These are phyloP conservation scores for Kazachstania kunashirensis DNA, from an alignment of 805 yeast genomes.

Conservation along the genomic window DNA sequence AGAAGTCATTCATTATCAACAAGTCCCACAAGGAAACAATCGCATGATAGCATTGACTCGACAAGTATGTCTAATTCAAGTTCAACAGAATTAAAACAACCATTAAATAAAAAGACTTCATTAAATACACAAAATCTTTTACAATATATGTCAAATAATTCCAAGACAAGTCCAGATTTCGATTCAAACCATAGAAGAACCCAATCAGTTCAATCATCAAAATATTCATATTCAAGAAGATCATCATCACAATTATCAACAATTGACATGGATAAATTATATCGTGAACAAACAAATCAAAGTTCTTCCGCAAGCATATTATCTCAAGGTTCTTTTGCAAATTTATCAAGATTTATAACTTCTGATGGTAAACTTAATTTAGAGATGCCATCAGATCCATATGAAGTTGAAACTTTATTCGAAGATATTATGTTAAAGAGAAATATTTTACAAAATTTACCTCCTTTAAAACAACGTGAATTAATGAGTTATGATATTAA, in stretches of 20 bases:
- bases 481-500: conserved; percentile 65
- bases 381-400: conserved; percentile 58
- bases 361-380: conserved; percentile 31
- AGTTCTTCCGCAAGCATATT: conserved; percentile 18
- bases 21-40: neutral
- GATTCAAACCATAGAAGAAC: conserved; percentile 12
- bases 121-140: conserved; percentile 24
- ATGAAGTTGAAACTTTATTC: conserved; percentile 65
- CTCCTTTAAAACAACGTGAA: conserved; percentile 65
- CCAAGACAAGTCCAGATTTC: neutral
- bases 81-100: conserved; percentile 11
- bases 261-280: conserved; percentile 5
- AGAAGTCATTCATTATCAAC: neutral
- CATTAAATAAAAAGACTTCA: conserved; percentile 22
- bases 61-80: neutral
- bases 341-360: conserved; percentile 21
- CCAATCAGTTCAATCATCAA: conserved; percentile 18
- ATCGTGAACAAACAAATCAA: conserved; percentile 23
- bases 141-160: conserved; percentile 19
- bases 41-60: neutral
- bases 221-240: conserved; percentile 19
- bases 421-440: conserved; percentile 73
- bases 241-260: conserved; percentile 7
- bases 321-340: conserved; percentile 23
- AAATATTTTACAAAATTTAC: conserved; percentile 55